A percentile compares a stretch with the other conserved stretches of the same genome.
These are phyloP conservation scores for Tolypocladium tropicale DNA, from an alignment of 2,329 filamentous ascomycete genomes.

Conservation along the genomic window DNA sequence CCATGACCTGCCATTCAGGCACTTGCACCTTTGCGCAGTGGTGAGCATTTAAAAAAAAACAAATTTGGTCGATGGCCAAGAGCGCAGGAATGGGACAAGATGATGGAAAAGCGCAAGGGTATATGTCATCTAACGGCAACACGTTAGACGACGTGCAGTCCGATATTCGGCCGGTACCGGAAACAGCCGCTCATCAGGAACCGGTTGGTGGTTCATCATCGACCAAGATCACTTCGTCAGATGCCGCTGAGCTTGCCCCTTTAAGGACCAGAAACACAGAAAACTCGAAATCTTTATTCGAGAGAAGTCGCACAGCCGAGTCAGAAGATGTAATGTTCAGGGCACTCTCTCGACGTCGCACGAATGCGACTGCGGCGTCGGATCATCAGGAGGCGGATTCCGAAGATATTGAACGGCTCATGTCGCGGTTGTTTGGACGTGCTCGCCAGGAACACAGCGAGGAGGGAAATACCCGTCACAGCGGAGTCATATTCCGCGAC, in stretches of 20 bases:
- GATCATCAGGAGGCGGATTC: constrained; percentile 27
- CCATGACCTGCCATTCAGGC: neutral
- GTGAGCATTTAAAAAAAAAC: neutral
- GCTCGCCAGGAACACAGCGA: constrained; percentile 55
- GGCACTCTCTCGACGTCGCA: constrained; percentile 37
- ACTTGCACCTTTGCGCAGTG: neutral
- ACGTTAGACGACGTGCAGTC: neutral
- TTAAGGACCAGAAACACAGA: neutral
- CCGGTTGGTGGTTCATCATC: neutral
- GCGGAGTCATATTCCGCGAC: constrained; percentile 59
- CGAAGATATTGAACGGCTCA: constrained; percentile 47
- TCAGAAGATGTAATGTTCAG: constrained; percentile 43
- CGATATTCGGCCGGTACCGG: neutral
- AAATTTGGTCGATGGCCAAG: neutral
- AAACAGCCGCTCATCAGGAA: neutral
- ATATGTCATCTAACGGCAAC: neutral
- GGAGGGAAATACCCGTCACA: constrained; percentile 59
- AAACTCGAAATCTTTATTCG: constrained; percentile 2
- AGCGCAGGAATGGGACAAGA: neutral
- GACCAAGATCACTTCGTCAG: neutral
- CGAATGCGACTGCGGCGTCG: constrained; percentile 17
- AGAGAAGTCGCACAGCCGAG: constrained; percentile 14
- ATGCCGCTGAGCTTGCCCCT: neutral
- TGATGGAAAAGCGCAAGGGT: neutral
- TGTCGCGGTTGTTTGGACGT: constrained; percentile 62